Conservation (phyloP, 1,284 basidiomycete genomes). For the Megacollybia platyphylla region DNA sequence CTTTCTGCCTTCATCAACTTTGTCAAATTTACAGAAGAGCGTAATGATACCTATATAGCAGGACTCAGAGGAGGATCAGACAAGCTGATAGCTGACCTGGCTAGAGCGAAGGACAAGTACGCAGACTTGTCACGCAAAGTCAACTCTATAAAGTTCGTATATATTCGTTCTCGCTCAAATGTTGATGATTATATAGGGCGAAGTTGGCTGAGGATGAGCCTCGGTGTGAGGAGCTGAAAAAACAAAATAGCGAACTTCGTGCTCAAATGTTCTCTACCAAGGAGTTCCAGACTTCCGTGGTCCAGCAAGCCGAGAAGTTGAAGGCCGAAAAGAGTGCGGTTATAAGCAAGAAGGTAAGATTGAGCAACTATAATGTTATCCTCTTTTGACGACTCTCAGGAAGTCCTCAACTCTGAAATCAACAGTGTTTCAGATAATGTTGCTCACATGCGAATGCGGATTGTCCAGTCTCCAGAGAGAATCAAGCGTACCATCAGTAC, state of each 20-base stretch:
- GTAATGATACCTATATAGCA: conserved; percentile 43
- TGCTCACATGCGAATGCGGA: conserved; percentile 48
- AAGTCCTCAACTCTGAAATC: conserved; percentile 45
- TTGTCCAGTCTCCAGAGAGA: conserved; percentile 81
- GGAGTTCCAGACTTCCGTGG: conserved; percentile 43
- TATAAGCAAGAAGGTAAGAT: conserved; percentile 38
- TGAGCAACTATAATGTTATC: background rate
- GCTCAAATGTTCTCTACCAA: conserved; percentile 56
- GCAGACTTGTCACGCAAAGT: conserved; percentile 42
- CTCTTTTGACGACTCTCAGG: conserved; percentile 19
- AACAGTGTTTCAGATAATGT: conserved; percentile 47
- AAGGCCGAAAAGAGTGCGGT: conserved; percentile 54
- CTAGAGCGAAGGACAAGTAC: conserved; percentile 37
- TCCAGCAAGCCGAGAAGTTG: conserved; percentile 50
- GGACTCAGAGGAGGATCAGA: conserved; percentile 48
- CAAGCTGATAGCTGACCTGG: conserved; percentile 42
- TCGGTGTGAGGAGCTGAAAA: conserved; percentile 42
- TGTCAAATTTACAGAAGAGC: conserved; percentile 75
- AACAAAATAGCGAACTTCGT: conserved; percentile 50
- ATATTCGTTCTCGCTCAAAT: background rate
- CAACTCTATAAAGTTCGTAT: conserved; percentile 47
- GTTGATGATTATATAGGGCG: conserved; percentile 24
- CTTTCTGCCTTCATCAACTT: conserved; percentile 89
- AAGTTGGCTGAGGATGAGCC: conserved; percentile 65
- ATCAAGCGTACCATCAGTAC: conserved; percentile 67